A percentile compares a stretch with the other conserved stretches of the same genome.
phyloP scores from a whole-genome alignment of 305 asterid species.

The Fraxinus nigra region DNA sequence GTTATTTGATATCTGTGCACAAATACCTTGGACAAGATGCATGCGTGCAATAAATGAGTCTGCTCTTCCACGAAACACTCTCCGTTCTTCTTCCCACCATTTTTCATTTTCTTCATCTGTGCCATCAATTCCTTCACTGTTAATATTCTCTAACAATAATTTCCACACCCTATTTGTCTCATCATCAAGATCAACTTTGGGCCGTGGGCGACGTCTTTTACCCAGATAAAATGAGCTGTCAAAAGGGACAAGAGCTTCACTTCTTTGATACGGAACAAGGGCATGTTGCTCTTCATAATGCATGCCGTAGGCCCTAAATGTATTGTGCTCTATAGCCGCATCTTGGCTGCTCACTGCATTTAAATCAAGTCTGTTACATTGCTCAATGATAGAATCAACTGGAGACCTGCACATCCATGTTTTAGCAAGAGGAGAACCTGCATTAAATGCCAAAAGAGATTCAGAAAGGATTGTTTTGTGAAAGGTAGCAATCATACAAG shows the following conservation, averaged over 20 bases:
- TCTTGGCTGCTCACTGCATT: constrained; percentile 37
- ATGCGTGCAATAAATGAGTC: constrained; percentile 92
- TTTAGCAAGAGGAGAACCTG: constrained; percentile 64
- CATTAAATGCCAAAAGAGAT: constrained; percentile 29
- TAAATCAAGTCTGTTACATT: constrained; percentile 53
- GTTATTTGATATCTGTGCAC: constrained; percentile 7
- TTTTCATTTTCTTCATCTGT: constrained; percentile 75
- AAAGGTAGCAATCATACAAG: constrained; percentile 19
- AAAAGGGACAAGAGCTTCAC: constrained; percentile 64
- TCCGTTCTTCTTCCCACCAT: constrained; percentile 97
- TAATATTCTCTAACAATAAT: constrained; percentile 84
- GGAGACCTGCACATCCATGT: constrained; percentile 44
- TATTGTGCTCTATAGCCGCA: constrained; percentile 32
- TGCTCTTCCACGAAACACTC: constrained; percentile 83
- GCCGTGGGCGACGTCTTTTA: constrained; percentile 60
- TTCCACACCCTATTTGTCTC: constrained; percentile 95
- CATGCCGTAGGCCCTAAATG: constrained; percentile 31
- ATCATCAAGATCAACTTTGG: constrained; percentile 93
- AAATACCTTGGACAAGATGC: constrained; percentile 97
- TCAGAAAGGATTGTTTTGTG: constrained; percentile 23
- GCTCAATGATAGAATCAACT: constrained; percentile 54
- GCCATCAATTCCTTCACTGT: constrained; percentile 91
- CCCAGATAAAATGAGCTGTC: constrained; percentile 41
- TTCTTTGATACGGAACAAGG: constrained; percentile 66
- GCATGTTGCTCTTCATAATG: constrained; percentile 45